Evolutionary conservation across 805 yeast genomes (phyloP).

Genomic region (Candida taoyuanica): DNA sequence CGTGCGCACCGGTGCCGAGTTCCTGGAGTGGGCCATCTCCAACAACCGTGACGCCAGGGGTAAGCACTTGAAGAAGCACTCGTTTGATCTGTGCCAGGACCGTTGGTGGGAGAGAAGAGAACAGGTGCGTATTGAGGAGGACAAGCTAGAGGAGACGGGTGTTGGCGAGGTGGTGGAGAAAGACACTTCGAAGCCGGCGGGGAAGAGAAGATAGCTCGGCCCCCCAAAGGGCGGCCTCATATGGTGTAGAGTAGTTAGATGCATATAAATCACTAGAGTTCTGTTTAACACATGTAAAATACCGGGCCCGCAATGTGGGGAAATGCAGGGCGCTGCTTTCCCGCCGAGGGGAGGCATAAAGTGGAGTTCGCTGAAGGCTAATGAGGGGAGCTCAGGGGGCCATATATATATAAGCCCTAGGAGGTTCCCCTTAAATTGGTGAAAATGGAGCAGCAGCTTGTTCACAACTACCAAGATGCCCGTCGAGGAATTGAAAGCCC

Average conservation of each 20-base stretch:
- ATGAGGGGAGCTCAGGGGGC: too few relatives aligned
- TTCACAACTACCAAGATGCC: too few relatives aligned
- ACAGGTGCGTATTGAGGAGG: constrained; percentile 83
- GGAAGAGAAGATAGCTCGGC: constrained; percentile 59
- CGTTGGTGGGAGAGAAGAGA: constrained; percentile 99
- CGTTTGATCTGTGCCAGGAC: constrained; percentile 87
- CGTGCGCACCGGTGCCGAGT: constrained; percentile 77
- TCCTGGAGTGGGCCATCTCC: constrained; percentile 90
- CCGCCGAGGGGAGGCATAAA: too few relatives aligned
- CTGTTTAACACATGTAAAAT: too few relatives aligned
- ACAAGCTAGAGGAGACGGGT: constrained; percentile 81
- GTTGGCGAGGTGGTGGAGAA: constrained; percentile 83
- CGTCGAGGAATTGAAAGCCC: not conserved
- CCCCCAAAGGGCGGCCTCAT: too few relatives aligned
- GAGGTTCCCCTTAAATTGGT: not conserved
- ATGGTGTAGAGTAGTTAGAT: too few relatives aligned
- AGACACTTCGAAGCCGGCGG: constrained; percentile 46
- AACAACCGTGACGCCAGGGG: constrained; percentile 84
- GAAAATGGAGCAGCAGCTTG: too few relatives aligned
- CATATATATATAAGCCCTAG: not conserved
- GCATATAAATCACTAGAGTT: too few relatives aligned
- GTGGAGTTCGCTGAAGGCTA: too few relatives aligned
- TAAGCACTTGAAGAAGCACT: constrained; percentile 79
- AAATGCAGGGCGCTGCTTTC: too few relatives aligned
- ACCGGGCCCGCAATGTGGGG: not conserved